Conservation (phyloP, 495 filamentous ascomycete species). For the Astrocystis sublimbata region DNA sequence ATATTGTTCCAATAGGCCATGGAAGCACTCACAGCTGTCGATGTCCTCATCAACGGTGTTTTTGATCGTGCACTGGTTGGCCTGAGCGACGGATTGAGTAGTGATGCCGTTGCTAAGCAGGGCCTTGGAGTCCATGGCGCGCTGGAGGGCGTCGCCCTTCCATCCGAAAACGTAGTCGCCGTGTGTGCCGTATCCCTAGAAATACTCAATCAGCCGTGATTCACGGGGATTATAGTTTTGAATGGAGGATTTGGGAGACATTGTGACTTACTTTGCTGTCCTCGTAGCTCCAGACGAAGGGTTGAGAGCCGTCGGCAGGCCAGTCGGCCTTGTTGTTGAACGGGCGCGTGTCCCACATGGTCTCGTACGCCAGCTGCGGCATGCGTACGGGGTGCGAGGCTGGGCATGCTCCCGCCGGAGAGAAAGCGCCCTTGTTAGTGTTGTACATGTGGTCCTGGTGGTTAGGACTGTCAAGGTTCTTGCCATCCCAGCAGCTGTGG, state of each 20-base stretch:
- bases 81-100: constrained; percentile 38
- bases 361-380: constrained; percentile 46
- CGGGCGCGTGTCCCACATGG: constrained; percentile 45
- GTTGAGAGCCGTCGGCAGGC: constrained; percentile 41
- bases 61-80: constrained; percentile 41
- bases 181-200: constrained; percentile 40
- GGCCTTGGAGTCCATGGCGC: constrained; percentile 36
- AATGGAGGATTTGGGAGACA: constrained; percentile 5
- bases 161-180: constrained; percentile 50
- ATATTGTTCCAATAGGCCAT: constrained; percentile 2
- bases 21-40: constrained; percentile 38
- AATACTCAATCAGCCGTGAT: constrained; percentile 14
- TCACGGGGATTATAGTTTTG: constrained; percentile 4
- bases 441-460: constrained; percentile 46
- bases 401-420: constrained; percentile 39
- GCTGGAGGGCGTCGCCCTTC: constrained; percentile 45
- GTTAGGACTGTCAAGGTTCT: constrained; percentile 50
- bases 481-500: constrained; percentile 48
- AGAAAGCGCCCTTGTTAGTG: constrained; percentile 31
- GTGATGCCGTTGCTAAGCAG: constrained; percentile 39
- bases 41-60: constrained; percentile 40
- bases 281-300: constrained; percentile 35
- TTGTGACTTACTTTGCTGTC: constrained; percentile 25
- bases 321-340: constrained; percentile 43
- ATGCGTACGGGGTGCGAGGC: constrained; percentile 38